phyloP scores from a whole-genome alignment of 208 protist species.

The Leishmania arabica region DNA sequence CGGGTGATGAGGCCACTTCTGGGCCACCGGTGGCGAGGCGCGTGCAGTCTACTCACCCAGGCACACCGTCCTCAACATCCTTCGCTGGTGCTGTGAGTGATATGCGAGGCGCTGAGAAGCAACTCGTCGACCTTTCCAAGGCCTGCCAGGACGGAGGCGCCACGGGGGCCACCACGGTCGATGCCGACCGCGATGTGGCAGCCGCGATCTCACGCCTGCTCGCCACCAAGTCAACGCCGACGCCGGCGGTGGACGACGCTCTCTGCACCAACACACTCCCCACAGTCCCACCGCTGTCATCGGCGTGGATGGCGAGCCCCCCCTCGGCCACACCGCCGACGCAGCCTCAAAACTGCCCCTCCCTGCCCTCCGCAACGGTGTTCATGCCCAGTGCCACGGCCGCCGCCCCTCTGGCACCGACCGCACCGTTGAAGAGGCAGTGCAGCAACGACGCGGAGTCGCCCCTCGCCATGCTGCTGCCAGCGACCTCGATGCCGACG shows the following conservation, averaged over 20 bases:
- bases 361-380: neutral
- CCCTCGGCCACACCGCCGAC: neutral
- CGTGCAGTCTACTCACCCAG: neutral
- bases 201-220: slow-evolving; percentile 3
- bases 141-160: neutral
- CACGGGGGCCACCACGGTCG: neutral
- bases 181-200: neutral
- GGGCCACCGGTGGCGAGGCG: neutral
- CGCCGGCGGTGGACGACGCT: neutral
- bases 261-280: slow-evolving; percentile 19
- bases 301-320: neutral
- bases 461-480: neutral
- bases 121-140: neutral
- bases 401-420: neutral
- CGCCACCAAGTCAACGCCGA: neutral
- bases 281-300: neutral
- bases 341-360: neutral
- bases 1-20: neutral
- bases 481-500: neutral
- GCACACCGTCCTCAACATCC: neutral
- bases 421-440: neutral
- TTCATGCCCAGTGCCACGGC: neutral
- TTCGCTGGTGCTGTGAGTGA: neutral
- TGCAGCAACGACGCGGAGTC: neutral
- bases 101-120: no score